Evolutionary conservation across 1,284 basidiomycete genomes (phyloP).

Genomic region (Ustilago crameri): DNA sequence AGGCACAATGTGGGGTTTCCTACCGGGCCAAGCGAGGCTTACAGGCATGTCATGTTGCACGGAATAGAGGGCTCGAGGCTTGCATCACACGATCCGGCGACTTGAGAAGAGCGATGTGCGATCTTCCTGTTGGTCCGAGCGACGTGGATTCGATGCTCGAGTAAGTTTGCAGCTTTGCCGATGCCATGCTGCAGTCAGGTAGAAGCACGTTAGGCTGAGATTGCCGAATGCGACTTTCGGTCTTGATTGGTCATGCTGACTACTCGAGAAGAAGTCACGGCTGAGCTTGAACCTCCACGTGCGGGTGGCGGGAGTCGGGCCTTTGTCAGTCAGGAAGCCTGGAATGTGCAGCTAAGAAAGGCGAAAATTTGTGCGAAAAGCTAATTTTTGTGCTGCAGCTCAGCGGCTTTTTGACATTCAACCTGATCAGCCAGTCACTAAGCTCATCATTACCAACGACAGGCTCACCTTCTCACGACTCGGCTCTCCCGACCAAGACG

Average conservation of each 20-base stretch:
- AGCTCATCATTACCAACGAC: constrained; percentile 5
- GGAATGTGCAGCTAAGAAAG: not conserved
- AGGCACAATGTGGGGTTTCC: not conserved
- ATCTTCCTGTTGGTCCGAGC: not conserved
- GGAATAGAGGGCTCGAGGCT: not conserved
- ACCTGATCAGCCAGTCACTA: not conserved
- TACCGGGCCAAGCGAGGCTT: not conserved
- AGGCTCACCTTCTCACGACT: not conserved
- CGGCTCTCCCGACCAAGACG: constrained; percentile 1
- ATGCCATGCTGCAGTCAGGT: not conserved
- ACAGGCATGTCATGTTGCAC: not conserved
- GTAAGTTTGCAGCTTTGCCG: not conserved
- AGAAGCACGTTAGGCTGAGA: no score
- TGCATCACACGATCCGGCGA: constrained; percentile 1
- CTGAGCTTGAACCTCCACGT: not conserved
- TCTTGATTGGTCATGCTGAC: constrained; percentile 1
- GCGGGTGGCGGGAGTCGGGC: no score
- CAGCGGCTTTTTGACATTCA: not conserved
- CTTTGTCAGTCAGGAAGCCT: not conserved
- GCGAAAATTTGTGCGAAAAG: not conserved
- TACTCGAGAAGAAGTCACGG: not conserved
- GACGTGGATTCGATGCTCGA: constrained; percentile 1
- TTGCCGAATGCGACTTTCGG: not conserved
- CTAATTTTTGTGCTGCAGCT: not conserved
- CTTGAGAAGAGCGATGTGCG: not conserved